These are phyloP conservation scores for Zarea fungicola DNA, from an alignment of 2,329 filamentous ascomycete genomes.

Conservation along the genomic window DNA sequence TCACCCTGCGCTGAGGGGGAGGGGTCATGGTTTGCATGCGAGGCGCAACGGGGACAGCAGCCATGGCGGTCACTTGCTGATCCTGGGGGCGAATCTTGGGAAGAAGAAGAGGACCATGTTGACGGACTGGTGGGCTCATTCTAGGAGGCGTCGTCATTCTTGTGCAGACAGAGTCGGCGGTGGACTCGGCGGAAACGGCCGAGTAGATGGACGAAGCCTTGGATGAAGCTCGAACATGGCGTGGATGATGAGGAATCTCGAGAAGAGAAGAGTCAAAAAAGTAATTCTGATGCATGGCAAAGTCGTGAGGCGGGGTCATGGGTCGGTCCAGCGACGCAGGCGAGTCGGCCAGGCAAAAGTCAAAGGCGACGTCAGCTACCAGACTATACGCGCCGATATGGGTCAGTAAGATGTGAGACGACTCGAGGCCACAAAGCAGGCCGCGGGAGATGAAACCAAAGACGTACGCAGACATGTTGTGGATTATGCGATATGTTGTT, in stretches of 20 bases:
- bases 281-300: conserved; percentile 29
- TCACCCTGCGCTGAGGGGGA: conserved; percentile 7
- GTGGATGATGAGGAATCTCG: conserved; percentile 48
- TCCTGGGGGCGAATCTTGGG: conserved; percentile 85
- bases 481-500: conserved; percentile 14
- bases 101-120: conserved; percentile 73
- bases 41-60: conserved; percentile 47
- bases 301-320: conserved; percentile 22
- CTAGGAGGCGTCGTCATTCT: conserved; percentile 61
- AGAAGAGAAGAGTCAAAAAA: conserved; percentile 51
- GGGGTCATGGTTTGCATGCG: conserved; percentile 22
- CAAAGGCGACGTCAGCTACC: conserved; percentile 57
- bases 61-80: conserved; percentile 53
- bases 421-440: neutral
- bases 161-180: conserved; percentile 61
- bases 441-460: neutral
- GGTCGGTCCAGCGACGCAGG: conserved; percentile 28
- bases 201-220: conserved; percentile 62
- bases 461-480: conserved; percentile 32
- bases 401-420: conserved; percentile 20
- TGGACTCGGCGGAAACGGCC: conserved; percentile 53
- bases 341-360: conserved; percentile 48
- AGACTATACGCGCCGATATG: conserved; percentile 37
- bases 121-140: conserved; percentile 64
- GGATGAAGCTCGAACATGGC: conserved; percentile 59